Percentiles rank a stretch among this genome's conserved stretches.
Evolutionary conservation across 2,329 filamentous ascomycete species (phyloP).

Genomic region (Curvularia lunata): DNA sequence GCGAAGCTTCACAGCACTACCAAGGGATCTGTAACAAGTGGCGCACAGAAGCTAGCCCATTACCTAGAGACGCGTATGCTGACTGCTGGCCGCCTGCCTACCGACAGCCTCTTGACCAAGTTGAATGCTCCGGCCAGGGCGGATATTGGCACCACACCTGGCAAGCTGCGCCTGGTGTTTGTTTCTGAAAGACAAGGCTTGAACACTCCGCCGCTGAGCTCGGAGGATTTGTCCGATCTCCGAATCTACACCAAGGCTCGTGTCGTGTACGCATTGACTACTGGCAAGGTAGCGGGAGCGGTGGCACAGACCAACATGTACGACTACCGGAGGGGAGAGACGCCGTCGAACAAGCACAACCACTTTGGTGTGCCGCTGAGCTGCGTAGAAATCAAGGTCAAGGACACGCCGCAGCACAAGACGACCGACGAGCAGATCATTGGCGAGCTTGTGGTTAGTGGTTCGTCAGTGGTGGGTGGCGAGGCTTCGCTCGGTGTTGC

Average conservation of each 20-base stretch:
- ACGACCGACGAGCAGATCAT: conserved; percentile 64
- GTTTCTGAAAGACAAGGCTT: conserved; percentile 74
- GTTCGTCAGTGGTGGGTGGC: conserved; percentile 74
- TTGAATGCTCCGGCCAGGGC: conserved; percentile 67
- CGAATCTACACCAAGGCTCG: conserved; percentile 80
- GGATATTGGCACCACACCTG: conserved; percentile 65
- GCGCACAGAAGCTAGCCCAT: conserved; percentile 71
- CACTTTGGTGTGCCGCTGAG: conserved; percentile 87
- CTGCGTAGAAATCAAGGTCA: conserved; percentile 77
- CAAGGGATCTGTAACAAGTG: conserved; percentile 64
- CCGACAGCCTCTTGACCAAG: conserved; percentile 66
- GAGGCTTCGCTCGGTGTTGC: conserved; percentile 68
- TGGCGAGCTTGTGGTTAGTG: conserved; percentile 71
- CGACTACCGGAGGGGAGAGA: conserved; percentile 73
- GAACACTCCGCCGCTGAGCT: conserved; percentile 67
- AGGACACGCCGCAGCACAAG: conserved; percentile 65
- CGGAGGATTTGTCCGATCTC: conserved; percentile 76
- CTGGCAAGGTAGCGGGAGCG: conserved; percentile 83
- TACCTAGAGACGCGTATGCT: conserved; percentile 74
- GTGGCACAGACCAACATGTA: conserved; percentile 86
- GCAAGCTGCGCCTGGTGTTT: conserved; percentile 81
- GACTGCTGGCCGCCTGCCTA: conserved; percentile 75
- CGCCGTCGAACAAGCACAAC: conserved; percentile 50
- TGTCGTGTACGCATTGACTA: conserved; percentile 83
- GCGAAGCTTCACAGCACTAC: conserved; percentile 70